Conservation (phyloP, 2,329 filamentous ascomycete genomes). For the Colletotrichum nymphaeae region DNA sequence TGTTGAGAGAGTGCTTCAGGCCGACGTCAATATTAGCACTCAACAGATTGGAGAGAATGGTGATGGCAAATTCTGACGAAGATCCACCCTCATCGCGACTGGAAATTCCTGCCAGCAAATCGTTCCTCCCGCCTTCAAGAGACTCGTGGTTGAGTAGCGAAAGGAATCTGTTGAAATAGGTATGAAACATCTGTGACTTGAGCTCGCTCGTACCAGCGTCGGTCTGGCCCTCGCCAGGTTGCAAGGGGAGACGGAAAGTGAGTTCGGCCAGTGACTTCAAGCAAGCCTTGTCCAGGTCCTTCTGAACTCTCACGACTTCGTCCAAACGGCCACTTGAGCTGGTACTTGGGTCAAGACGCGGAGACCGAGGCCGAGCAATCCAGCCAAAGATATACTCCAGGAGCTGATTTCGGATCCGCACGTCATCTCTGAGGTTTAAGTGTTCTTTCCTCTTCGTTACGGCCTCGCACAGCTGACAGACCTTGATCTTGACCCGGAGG, state of each 20-base stretch:
- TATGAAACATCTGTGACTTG: constrained; percentile 78
- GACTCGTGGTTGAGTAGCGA: constrained; percentile 72
- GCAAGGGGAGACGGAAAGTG: constrained; percentile 74
- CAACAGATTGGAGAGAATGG: constrained; percentile 74
- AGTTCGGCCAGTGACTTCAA: constrained; percentile 73
- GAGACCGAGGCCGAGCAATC: constrained; percentile 71
- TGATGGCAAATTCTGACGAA: constrained; percentile 73
- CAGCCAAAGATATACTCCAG: constrained; percentile 76
- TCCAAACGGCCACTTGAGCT: constrained; percentile 60
- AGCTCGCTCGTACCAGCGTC: constrained; percentile 76
- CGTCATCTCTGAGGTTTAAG: constrained; percentile 75
- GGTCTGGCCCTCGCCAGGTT: constrained; percentile 72
- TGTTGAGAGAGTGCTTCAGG: constrained; percentile 75
- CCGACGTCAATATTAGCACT: constrained; percentile 80
- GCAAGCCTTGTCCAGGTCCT: constrained; percentile 74
- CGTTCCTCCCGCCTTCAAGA: constrained; percentile 54
- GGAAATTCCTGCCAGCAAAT: constrained; percentile 44
- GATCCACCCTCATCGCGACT: constrained; percentile 65
- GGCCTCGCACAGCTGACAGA: constrained; percentile 74
- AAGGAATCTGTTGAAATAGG: constrained; percentile 77
- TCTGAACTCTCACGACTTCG: constrained; percentile 68
- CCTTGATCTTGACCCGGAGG: constrained; percentile 74
- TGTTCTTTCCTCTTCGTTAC: constrained; percentile 76
- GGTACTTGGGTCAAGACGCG: constrained; percentile 54
- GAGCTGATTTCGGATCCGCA: constrained; percentile 75